Base-by-base conservation (phyloP, 2,329 filamentous ascomycete genomes). In the Byssothecium circinans region DNA sequence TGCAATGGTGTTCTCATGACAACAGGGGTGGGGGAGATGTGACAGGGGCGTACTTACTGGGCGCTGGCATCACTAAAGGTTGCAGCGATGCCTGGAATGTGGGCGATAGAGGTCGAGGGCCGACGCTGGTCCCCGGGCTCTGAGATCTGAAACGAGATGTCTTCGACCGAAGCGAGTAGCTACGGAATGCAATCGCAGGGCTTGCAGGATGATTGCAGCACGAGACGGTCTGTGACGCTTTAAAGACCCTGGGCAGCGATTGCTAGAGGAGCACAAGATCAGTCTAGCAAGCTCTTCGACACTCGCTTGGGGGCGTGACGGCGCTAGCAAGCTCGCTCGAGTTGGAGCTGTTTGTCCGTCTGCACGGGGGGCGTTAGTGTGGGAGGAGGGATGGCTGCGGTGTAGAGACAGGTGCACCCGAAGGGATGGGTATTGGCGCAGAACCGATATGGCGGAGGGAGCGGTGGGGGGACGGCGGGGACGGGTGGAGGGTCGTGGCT, bases 31-130 rank as follows among this genome's bases (percentile, higher is more conserved):
- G 56, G 47, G 54, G 48, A 50, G 52, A 64, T 56, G 62, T 63
- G 53, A 67, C 61, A 58, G 54, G 61, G 55, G 58, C 54, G 57
- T 58, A 70, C 68, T 71, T 69, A 71, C 68, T 68, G 60, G 66
- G 59, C 58, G 58, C 61, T 64, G 64, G 64, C 65, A 70, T 71
- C 55, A 71, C 66, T 70, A 53, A 58, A 61, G 60, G 67, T 69
- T 69, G 64, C 67, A 68, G 51, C 62, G 54, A 59, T 52, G 53
- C 20, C 56, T 53, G 66, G 62, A 67, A 63, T 67, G 64, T 69
- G 65, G 64, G 54, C 62, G 53, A 55, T 50, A 54, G 61, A 67
- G 59, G 58, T 60, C 62, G 60, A 64, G 59, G 61, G 54, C 60
- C 57, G 62, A 53, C 60, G 57, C 50, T 64, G 56, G 66, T 58